phyloP scores from a whole-genome alignment of 371 early-diverging fungal species.

The Mycotypha africana region DNA sequence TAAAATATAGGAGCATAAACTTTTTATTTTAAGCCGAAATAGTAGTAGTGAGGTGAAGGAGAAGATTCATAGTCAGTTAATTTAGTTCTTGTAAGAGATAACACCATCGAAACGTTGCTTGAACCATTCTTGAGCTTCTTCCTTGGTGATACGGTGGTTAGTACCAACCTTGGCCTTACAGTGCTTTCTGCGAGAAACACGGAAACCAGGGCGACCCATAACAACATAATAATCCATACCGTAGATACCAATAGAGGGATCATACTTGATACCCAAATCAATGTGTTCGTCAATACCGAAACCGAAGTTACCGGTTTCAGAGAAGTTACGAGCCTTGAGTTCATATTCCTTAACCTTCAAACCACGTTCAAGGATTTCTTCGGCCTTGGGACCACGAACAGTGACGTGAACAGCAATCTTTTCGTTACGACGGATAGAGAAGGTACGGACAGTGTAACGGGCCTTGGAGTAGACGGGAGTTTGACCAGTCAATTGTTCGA shows the following conservation, averaged over 20 bases:
- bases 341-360: slow-evolving; percentile 99
- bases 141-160: slow-evolving; percentile 91
- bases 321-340: slow-evolving; percentile 94
- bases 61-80: no score
- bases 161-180: slow-evolving; percentile 83
- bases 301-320: slow-evolving; percentile 98
- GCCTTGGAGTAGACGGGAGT: slow-evolving; percentile 99
- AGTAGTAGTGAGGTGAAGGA: no score
- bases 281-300: slow-evolving; percentile 99
- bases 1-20: no score
- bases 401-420: slow-evolving; percentile 99
- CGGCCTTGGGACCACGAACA: slow-evolving; percentile 84
- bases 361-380: slow-evolving; percentile 98
- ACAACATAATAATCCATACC: slow-evolving; percentile 98
- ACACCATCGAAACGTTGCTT: slow-evolving; percentile 17
- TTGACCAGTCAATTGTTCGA: slow-evolving; percentile 99
- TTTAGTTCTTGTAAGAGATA: slow-evolving; percentile 12
- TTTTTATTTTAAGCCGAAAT: no score
- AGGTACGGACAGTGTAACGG: slow-evolving; percentile 99
- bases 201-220: slow-evolving; percentile 97
- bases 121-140: slow-evolving; percentile 19
- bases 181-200: slow-evolving; percentile 96
- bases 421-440: slow-evolving; percentile 99
- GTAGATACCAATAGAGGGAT: slow-evolving; percentile 98
- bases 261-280: slow-evolving; percentile 99